Evolutionary conservation across 495 filamentous ascomycete genomes (phyloP).

Genomic region (Delitschia confertaspora): DNA sequence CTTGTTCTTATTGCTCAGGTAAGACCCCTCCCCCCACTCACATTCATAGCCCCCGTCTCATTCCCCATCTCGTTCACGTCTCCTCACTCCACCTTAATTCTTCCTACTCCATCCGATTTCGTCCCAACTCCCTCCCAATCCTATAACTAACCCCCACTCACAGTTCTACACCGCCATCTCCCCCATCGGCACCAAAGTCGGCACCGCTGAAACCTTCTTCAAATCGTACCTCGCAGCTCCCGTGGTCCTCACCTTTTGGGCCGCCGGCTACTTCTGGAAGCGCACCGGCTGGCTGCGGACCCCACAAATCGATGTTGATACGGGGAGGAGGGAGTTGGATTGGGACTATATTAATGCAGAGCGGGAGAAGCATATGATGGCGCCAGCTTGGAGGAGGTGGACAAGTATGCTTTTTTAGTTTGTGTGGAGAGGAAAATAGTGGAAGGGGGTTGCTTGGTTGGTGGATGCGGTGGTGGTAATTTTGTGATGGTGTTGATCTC

Average conservation of each 20-base stretch:
- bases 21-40: constrained; percentile 2
- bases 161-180: constrained; percentile 47
- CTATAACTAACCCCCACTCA: neutral
- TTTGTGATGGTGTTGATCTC: too few relatives aligned
- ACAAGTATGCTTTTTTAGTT: too few relatives aligned
- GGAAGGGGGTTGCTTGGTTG: too few relatives aligned
- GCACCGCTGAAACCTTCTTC: constrained; percentile 51
- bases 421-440: too few relatives aligned
- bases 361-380: constrained; percentile 36
- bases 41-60: too few relatives aligned
- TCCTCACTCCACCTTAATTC: too few relatives aligned
- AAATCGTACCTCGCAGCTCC: constrained; percentile 51
- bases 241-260: constrained; percentile 49
- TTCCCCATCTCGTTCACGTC: too few relatives aligned
- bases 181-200: constrained; percentile 38
- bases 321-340: constrained; percentile 49
- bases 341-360: constrained; percentile 47
- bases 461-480: too few relatives aligned
- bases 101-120: too few relatives aligned
- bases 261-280: constrained; percentile 52
- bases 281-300: constrained; percentile 46
- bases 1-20: constrained; percentile 57
- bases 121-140: neutral
- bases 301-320: constrained; percentile 54
- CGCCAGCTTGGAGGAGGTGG: constrained; percentile 47